These are phyloP conservation scores for Microbotryum scabiosae DNA, from an alignment of 1,284 basidiomycete genomes.

Conservation along the genomic window DNA sequence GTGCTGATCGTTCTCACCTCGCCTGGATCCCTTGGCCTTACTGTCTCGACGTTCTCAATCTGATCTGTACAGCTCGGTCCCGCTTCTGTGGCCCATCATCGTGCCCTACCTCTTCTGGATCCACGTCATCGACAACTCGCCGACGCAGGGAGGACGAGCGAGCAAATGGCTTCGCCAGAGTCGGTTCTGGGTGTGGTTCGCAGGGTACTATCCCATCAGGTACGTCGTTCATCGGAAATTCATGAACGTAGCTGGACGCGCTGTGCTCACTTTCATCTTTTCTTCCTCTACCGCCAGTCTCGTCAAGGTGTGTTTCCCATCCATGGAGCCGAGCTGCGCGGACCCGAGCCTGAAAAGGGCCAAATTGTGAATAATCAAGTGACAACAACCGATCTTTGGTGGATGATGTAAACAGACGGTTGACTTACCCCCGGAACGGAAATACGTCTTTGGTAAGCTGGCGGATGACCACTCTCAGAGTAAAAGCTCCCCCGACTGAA, in stretches of 20 bases:
- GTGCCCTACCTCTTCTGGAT: constrained; percentile 78
- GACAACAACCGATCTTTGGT: too few species aligned
- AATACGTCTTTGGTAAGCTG: constrained; percentile 71
- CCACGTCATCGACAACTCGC: constrained; percentile 62
- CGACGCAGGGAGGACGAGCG: constrained; percentile 66
- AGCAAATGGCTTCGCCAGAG: constrained; percentile 66
- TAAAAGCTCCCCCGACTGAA: too few species aligned
- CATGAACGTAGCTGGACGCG: constrained; percentile 17
- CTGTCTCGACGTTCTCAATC: not conserved
- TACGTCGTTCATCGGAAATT: constrained; percentile 44
- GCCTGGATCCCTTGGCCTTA: rapidly evolving
- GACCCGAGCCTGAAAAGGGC: too few species aligned
- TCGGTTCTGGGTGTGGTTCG: constrained; percentile 71
- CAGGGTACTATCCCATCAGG: constrained; percentile 87
- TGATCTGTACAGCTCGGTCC: constrained; percentile 60
- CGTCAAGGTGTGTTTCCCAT: not conserved
- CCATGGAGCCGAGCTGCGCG: constrained; percentile 34
- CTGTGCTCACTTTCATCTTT: constrained; percentile 10
- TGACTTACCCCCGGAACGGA: constrained; percentile 79
- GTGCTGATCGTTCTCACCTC: not conserved
- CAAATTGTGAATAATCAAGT: too few species aligned
- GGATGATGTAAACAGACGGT: constrained; percentile 50
- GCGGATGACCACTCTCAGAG: too few species aligned
- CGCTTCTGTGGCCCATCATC: constrained; percentile 77
- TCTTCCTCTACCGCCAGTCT: constrained; percentile 7